Percentiles rank a stretch among this genome's conserved stretches.
phyloP scores from a whole-genome alignment of 2,329 filamentous ascomycete species.

The Pseudopithomyces chartarum region DNA sequence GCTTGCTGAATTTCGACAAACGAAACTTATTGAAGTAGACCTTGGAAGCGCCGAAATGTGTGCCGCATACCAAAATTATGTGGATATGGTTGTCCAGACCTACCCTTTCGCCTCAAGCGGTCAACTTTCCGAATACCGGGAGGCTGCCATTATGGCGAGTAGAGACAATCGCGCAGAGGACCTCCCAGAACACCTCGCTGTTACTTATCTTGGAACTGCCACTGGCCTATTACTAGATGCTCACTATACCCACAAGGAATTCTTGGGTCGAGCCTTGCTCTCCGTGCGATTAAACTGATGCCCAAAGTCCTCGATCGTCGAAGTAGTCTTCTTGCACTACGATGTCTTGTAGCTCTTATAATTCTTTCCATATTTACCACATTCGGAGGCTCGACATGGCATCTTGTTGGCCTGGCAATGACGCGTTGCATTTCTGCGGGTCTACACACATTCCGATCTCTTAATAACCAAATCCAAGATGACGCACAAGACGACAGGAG shows the following conservation, averaged over 20 bases:
- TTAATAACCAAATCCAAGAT: slow-evolving; percentile 3
- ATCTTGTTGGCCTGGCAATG: slow-evolving; percentile 16
- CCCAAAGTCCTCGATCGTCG: slow-evolving; percentile 7
- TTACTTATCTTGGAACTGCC: slow-evolving; percentile 10
- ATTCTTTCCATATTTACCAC: slow-evolving; percentile 14
- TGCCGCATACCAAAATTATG: neutral
- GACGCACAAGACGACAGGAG: slow-evolving; percentile 4
- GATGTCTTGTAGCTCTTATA: slow-evolving; percentile 9
- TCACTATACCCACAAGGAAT: slow-evolving; percentile 9
- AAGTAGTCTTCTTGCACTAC: slow-evolving; percentile 1
- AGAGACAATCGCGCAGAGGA: too few relatives aligned
- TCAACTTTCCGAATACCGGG: neutral
- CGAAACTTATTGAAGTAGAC: neutral
- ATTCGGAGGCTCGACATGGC: slow-evolving; percentile 18
- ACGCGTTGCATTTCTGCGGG: slow-evolving; percentile 16
- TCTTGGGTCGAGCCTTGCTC: slow-evolving; percentile 3
- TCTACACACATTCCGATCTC: slow-evolving; percentile 14
- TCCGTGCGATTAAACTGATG: slow-evolving; percentile 5
- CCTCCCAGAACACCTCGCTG: slow-evolving; percentile 1
- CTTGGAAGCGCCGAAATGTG: neutral
- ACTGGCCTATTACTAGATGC: slow-evolving; percentile 12
- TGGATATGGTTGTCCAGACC: neutral
- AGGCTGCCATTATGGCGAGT: too few relatives aligned
- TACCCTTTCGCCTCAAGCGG: slow-evolving; percentile 2
- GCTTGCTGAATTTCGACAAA: slow-evolving; percentile 4